Evolutionary conservation across 2,329 filamentous ascomycete genomes (phyloP).

Genomic region (Ophiostoma triangulosporum): DNA sequence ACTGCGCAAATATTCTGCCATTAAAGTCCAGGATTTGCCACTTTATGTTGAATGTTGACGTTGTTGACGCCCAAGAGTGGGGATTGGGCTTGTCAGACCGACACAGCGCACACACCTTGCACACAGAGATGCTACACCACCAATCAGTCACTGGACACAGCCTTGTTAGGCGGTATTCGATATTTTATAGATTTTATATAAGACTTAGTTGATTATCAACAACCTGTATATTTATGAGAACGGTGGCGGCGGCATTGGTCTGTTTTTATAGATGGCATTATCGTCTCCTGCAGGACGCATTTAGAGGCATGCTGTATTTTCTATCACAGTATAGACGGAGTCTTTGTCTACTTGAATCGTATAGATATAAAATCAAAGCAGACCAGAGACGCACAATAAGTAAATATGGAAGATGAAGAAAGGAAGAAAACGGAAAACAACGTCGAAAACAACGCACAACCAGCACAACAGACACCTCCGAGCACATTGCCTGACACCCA

Average conservation of each 20-base stretch:
- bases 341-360: too few species aligned
- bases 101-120: background rate
- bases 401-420: background rate
- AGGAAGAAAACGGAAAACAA: background rate
- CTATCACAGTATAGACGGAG: too few species aligned
- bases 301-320: background rate
- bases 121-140: background rate
- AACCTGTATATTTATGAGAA: too few species aligned
- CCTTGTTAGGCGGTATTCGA: background rate
- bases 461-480: background rate
- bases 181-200: background rate
- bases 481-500: background rate
- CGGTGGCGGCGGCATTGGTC: too few species aligned
- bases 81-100: constrained; percentile 4
- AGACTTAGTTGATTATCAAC: too few species aligned
- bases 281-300: background rate
- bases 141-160: background rate
- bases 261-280: background rate
- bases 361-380: too few species aligned
- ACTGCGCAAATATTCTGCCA: background rate
- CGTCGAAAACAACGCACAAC: background rate
- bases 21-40: background rate
- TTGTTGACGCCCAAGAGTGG: constrained; percentile 5
- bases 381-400: too few species aligned
- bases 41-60: background rate